Conservation (phyloP, 2,329 filamentous ascomycete species). For the Helicocarpus griseus region DNA sequence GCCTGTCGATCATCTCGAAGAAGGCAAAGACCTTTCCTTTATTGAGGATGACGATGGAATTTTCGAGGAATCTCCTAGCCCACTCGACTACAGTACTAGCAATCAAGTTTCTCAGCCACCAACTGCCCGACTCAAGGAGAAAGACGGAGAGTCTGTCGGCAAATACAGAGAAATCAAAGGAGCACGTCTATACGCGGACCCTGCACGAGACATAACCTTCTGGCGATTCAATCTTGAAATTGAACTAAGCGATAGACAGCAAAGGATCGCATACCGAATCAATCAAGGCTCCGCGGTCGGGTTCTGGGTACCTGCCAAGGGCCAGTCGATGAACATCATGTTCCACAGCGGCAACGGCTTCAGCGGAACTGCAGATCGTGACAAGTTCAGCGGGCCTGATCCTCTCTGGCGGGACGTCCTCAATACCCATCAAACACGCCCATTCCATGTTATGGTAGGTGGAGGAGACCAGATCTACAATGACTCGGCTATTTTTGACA, state of each 20-base stretch:
- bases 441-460: constrained; percentile 97
- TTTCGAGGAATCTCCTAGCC: constrained; percentile 56
- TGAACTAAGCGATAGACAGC: constrained; percentile 66
- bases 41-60: constrained; percentile 74
- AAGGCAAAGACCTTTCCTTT: constrained; percentile 66
- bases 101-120: constrained; percentile 33
- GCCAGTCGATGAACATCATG: constrained; percentile 95
- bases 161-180: constrained; percentile 78
- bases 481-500: constrained; percentile 68
- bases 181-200: constrained; percentile 70
- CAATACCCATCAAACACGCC: constrained; percentile 79
- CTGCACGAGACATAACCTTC: constrained; percentile 81
- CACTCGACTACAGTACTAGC: constrained; percentile 31
- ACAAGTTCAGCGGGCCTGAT: constrained; percentile 82
- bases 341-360: constrained; percentile 98
- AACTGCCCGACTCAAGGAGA: constrained; percentile 35
- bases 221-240: constrained; percentile 96
- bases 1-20: constrained; percentile 76
- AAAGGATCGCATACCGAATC: constrained; percentile 89
- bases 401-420: constrained; percentile 94
- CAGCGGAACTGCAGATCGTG: constrained; percentile 64
- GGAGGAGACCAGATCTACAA: constrained; percentile 98
- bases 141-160: constrained; percentile 69
- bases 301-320: constrained; percentile 86
- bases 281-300: constrained; percentile 79